Evolutionary conservation across 2,329 filamentous ascomycete species (phyloP).

Genomic region (Gnomoniopsis smithogilvyi): DNA sequence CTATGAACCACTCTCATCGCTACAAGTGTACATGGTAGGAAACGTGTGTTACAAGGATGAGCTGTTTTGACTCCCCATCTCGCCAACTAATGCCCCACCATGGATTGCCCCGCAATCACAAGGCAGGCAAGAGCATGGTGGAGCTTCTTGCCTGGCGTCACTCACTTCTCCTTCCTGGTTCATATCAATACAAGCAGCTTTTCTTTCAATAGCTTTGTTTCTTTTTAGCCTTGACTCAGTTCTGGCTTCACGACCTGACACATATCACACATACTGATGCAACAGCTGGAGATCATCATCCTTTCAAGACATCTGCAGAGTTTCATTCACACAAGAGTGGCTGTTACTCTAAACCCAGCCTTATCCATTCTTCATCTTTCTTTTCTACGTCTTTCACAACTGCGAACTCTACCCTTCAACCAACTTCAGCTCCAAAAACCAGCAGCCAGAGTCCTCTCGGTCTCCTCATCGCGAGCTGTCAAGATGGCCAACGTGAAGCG

Average conservation of each 20-base stretch:
- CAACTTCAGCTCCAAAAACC: neutral
- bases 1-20: too few relatives aligned
- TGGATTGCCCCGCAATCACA: too few relatives aligned
- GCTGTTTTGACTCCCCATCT: too few relatives aligned
- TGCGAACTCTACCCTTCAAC: neutral
- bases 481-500: conserved; percentile 30
- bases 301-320: too few relatives aligned
- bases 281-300: neutral
- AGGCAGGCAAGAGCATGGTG: too few relatives aligned
- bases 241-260: neutral
- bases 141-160: too few relatives aligned
- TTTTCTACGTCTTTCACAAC: neutral
- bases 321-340: neutral
- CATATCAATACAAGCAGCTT: too few relatives aligned
- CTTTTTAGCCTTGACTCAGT: neutral
- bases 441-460: neutral
- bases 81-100: too few relatives aligned
- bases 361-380: neutral
- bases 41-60: too few relatives aligned
- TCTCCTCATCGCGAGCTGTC: neutral
- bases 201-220: neutral
- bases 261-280: neutral
- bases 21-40: too few relatives aligned
- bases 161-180: neutral
- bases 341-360: neutral